These are phyloP conservation scores for Colletotrichum sp. DNA, from an alignment of 2,329 filamentous ascomycete species.

Conservation along the genomic window DNA sequence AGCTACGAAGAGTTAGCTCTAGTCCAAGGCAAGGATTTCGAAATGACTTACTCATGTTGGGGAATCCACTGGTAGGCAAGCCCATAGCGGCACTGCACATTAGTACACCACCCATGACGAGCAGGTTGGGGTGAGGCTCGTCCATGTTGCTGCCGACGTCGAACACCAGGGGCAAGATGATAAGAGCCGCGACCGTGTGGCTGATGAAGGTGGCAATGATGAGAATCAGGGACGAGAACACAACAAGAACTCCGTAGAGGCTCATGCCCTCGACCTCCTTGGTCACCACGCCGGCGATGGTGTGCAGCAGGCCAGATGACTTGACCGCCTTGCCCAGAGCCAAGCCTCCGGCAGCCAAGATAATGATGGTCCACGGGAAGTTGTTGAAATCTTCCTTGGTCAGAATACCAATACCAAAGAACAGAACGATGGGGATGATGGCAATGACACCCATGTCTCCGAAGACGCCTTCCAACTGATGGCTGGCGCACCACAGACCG, in stretches of 20 bases:
- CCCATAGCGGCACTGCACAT: constrained; percentile 99
- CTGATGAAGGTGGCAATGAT: constrained; percentile 98
- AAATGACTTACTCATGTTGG: constrained; percentile 89
- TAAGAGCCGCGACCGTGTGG: constrained; percentile 94
- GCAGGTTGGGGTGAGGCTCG: constrained; percentile 87
- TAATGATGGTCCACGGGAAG: constrained; percentile 99
- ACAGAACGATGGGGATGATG: constrained; percentile 92
- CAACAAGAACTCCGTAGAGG: constrained; percentile 83
- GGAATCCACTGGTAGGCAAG: constrained; percentile 93
- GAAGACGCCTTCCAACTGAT: constrained; percentile 85
- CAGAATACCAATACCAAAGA: constrained; percentile 94
- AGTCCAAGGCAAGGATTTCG: no score
- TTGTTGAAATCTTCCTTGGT: constrained; percentile 99
- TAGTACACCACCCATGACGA: constrained; percentile 93
- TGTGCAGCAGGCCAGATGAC: constrained; percentile 89
- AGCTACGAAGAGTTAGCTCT: constrained; percentile 54
- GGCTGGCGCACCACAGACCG: constrained; percentile 87
- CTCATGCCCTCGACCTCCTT: constrained; percentile 76
- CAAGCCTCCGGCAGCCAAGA: constrained; percentile 90
- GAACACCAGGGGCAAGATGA: constrained; percentile 88
- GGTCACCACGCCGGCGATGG: constrained; percentile 81
- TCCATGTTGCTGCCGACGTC: constrained; percentile 86
- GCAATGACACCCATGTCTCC: constrained; percentile 99
- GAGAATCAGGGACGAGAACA: constrained; percentile 83
- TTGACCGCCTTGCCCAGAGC: constrained; percentile 94